phyloP scores from a whole-genome alignment of 2,329 filamentous ascomycete species.

The Eutypa lata region DNA sequence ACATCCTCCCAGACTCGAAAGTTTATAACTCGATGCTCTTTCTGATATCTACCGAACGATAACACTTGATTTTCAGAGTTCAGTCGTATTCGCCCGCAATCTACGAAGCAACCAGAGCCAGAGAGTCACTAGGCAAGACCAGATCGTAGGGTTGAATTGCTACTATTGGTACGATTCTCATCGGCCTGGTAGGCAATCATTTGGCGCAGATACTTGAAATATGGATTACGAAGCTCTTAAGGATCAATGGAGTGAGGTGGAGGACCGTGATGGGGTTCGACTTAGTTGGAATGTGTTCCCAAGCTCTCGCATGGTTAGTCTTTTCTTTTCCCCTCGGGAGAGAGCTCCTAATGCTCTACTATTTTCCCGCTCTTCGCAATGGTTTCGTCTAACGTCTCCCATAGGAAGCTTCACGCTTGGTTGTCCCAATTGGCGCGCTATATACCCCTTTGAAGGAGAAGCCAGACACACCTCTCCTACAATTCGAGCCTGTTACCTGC shows the following conservation, averaged over 20 bases:
- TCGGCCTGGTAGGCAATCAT: background rate
- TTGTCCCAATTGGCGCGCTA: conserved; percentile 92
- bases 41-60: background rate
- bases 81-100: background rate
- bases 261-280: conserved; percentile 92
- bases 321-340: conserved; percentile 6
- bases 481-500: conserved; percentile 96
- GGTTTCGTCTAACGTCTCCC: conserved; percentile 9
- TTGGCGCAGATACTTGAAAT: conserved; percentile 2
- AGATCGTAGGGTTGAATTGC: background rate
- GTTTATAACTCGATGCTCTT: background rate
- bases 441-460: conserved; percentile 97
- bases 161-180: background rate
- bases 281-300: conserved; percentile 99
- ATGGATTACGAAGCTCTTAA: conserved; percentile 96
- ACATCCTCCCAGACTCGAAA: background rate
- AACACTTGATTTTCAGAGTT: background rate
- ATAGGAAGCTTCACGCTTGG: conserved; percentile 88
- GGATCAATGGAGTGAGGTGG: conserved; percentile 93
- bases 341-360: background rate
- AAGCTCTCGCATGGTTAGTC: conserved; percentile 87
- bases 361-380: conserved; percentile 22
- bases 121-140: background rate
- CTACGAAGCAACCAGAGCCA: background rate
- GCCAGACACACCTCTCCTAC: conserved; percentile 79